Percentiles rank a stretch among this genome's conserved stretches.
Evolutionary conservation across 2,329 filamentous ascomycete genomes (phyloP).

Genomic region (Lasiodiplodia gonubiensis): DNA sequence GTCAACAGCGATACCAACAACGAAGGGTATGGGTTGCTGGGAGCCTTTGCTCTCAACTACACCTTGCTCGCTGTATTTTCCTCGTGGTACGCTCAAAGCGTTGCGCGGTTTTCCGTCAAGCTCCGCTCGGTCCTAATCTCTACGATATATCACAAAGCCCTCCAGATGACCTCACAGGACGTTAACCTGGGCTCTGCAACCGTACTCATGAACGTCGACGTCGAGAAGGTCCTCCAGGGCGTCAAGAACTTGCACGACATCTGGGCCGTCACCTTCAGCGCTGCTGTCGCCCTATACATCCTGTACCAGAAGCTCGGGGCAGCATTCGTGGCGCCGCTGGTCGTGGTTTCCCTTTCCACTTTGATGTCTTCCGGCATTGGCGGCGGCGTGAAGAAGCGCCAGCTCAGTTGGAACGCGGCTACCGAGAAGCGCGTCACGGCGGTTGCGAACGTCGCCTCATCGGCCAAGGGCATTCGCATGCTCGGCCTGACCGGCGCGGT

Average conservation of each 20-base stretch:
- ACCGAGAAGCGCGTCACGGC: conserved; percentile 36
- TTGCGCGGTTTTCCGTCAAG: conserved; percentile 36
- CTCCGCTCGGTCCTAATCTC: conserved; percentile 37
- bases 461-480: conserved; percentile 38
- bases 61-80: conserved; percentile 33
- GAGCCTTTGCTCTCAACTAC: conserved; percentile 37
- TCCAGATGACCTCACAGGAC: conserved; percentile 33
- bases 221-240: conserved; percentile 38
- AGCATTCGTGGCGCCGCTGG: conserved; percentile 36
- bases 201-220: conserved; percentile 41
- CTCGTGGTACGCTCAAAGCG: conserved; percentile 36
- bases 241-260: conserved; percentile 35
- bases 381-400: conserved; percentile 32
- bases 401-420: conserved; percentile 33
- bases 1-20: conserved; percentile 30
- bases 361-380: conserved; percentile 31
- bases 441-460: conserved; percentile 33
- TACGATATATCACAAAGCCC: conserved; percentile 36
- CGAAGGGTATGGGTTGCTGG: conserved; percentile 36
- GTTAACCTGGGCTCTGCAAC: conserved; percentile 34
- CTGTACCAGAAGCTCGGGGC: conserved; percentile 37
- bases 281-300: conserved; percentile 35
- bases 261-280: conserved; percentile 34
- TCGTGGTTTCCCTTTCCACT: conserved; percentile 31
- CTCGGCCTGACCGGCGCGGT: conserved; percentile 35